A percentile compares a stretch with the other conserved stretches of the same genome.
These are phyloP conservation scores for Suillus cothurnatus DNA, from an alignment of 768 basidiomycete species.

Conservation along the genomic window DNA sequence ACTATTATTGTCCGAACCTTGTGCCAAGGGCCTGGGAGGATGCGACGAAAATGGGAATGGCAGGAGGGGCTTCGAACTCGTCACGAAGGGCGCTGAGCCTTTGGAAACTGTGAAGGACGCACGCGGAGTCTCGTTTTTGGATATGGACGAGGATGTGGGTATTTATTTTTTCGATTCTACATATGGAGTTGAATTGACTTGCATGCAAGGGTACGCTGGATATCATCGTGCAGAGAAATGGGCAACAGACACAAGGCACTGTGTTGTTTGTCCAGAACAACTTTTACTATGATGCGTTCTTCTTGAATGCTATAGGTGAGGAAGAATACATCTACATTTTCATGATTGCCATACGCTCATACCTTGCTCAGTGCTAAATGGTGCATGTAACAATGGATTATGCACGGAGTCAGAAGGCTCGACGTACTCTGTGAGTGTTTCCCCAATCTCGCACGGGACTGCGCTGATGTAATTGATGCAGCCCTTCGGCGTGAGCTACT, in stretches of 20 bases:
- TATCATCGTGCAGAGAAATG: constrained; percentile 87
- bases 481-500: constrained; percentile 94
- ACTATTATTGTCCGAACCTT: constrained; percentile 66
- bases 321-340: neutral
- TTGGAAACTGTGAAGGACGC: constrained; percentile 78
- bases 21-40: constrained; percentile 55
- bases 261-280: constrained; percentile 92
- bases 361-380: constrained; percentile 73
- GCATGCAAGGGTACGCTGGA: constrained; percentile 80
- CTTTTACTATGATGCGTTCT: constrained; percentile 98
- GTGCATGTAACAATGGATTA: constrained; percentile 84
- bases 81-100: constrained; percentile 57
- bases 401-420: constrained; percentile 67
- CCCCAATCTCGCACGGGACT: neutral
- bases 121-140: constrained; percentile 75
- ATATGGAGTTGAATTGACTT: neutral
- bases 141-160: constrained; percentile 94
- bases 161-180: neutral
- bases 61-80: constrained; percentile 64
- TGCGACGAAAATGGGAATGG: constrained; percentile 53
- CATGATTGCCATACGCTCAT: constrained; percentile 4
- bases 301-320: constrained; percentile 91
- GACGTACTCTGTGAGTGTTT: constrained; percentile 69
- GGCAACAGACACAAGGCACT: constrained; percentile 60
- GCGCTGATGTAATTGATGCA: constrained; percentile 33